Conservation (phyloP, 345 rosid species). For the Camelina neglecta region DNA sequence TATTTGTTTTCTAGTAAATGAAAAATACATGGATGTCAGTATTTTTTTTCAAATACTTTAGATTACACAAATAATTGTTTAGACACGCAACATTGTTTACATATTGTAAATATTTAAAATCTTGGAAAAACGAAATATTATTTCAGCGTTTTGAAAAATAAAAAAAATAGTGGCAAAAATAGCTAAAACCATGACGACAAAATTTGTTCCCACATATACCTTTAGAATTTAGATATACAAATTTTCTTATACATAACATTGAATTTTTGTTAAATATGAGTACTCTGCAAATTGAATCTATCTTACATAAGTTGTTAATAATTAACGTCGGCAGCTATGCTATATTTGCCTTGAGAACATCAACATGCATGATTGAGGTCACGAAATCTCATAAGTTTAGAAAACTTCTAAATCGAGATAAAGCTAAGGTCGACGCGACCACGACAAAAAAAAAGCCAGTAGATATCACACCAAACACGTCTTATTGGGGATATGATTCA, state of each 20-base stretch:
- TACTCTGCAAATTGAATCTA: no score
- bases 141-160: not conserved
- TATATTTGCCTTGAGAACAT: not conserved
- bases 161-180: not conserved
- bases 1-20: slow-evolving; percentile 27
- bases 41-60: not conserved
- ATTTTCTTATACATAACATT: no score
- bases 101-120: not conserved
- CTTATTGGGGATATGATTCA: slow-evolving; percentile 29
- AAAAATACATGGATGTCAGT: not conserved
- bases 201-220: no score
- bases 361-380: not conserved
- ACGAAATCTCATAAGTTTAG: not conserved
- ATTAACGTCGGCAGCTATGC: not conserved
- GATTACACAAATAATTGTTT: not conserved
- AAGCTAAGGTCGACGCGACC: slow-evolving; percentile 15
- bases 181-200: no score
- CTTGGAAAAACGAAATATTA: not conserved
- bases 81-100: not conserved
- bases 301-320: not conserved
- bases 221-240: no score
- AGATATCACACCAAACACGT: slow-evolving; percentile 46
- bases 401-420: slow-evolving; percentile 13
- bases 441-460: slow-evolving; percentile 38
- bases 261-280: no score